Base-by-base conservation (phyloP, 192 early-diverging fungal species). In the Haplosporangium gracile region DNA sequence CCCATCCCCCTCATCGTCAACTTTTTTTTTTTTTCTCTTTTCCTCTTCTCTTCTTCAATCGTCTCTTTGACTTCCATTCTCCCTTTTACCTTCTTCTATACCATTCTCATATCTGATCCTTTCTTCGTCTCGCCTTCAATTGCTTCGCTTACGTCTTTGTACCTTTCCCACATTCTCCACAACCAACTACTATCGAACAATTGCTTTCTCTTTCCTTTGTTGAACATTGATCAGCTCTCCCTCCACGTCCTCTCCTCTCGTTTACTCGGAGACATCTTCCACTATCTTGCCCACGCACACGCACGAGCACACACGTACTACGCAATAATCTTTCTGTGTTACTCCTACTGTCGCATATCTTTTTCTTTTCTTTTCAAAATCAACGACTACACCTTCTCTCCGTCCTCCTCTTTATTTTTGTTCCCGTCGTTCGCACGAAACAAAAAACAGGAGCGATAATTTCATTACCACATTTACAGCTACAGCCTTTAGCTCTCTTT, bases 391-490 rank as follows among this genome's bases (percentile, higher is more conserved):
- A 32, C 11, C 60, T 65, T 65, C 26, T 57, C 51, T 5, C n/a
- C 55, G 5, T 57, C 9, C 16, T 51, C 49, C 8, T 26, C 24
- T 57, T n/a, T 57, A 26, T 57, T 57, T 57, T 57, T 51, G 49
- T 51, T 22, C 49, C 49, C 49, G 49, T 51, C 49, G 55, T 57
- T 26, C n/a, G 4, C 55, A 26, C 55, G 55, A 57, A 57, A 57
- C 24, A 57, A 57, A 57, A 26, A 57, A 10, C 60, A 65, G 15
- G 11, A 60, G n/a, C 26, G 26, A 32, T 29, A 15, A 13, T 29
- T 3, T 6, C 26, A 65, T 65, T 65, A 65, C 60, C 60, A 65
- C 60, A 65, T 65, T 65, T 65, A 65, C 60, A 65, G 60, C 60
- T 13, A 45, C 43, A 45, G 43, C 15, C 43, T 45, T 45, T 45